Base-by-base conservation (phyloP, 1,284 basidiomycete genomes). In the Microbotryum scabiosae region DNA sequence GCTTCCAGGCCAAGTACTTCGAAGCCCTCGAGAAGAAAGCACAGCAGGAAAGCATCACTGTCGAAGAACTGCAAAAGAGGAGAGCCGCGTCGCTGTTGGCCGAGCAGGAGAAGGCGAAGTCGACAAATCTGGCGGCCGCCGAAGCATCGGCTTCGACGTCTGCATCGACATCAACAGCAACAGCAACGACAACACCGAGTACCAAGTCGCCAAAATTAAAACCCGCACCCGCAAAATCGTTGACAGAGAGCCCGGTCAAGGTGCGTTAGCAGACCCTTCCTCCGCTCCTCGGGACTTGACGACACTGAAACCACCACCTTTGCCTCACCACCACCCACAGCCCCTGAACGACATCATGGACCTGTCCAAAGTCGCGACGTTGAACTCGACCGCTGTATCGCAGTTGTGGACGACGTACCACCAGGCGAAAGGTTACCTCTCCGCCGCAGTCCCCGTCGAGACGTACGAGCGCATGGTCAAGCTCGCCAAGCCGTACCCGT, bases 331-430 rank as follows among this genome's bases (percentile, higher is more conserved):
- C 21, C 41, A 6, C 45, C 26, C 7, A 20, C 68, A 94, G 91
- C 85, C 90, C 20, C 79, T 96, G 18, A 81, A 83, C 21, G 83
- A 82, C 10, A 86, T 94, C 61, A 77, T 96, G 69, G 90, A 93
- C 74, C 74, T 92, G 16, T 77, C 83, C 20, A 82, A 84, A 59
- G 76, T 93, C 10, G 73, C 88, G 51, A 83, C 86, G 0, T 87
- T 91, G 69, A 85, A 86, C 1, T 64, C 84, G 3, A 80, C 82
- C 10, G 85, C 87, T 72, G 81, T 97, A 66, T 81, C 84, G 5
- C 80, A 84, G 1, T 79, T 96, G 1, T 96, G 92, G 92, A 87
- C 83, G n/a, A 82, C 86, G 0, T 96, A 91, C 71, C 91, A 96
- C 74, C 82, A 84, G 20, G 85, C 90, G 9, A 81, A 84, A 51